Evolutionary conservation across 257 asterid species (phyloP).

Genomic region (Mentha longifolia): DNA sequence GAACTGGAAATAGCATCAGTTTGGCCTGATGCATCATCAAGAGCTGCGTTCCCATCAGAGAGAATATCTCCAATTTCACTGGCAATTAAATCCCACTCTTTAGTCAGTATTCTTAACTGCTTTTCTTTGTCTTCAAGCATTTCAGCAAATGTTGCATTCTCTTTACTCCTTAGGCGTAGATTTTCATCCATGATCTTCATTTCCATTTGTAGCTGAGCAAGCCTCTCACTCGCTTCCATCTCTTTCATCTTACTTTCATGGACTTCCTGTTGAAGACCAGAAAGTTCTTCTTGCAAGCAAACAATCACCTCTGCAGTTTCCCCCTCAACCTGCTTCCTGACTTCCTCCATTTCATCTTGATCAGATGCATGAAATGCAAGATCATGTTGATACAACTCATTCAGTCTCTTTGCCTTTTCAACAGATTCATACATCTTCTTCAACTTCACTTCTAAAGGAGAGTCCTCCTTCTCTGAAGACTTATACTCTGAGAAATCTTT

Average conservation of each 20-base stretch:
- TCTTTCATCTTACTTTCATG: slow-evolving; percentile 66
- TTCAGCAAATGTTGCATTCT: slow-evolving; percentile 56
- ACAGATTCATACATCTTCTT: slow-evolving; percentile 86
- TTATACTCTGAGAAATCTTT: slow-evolving; percentile 48
- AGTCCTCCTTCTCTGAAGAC: slow-evolving; percentile 49
- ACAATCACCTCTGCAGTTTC: slow-evolving; percentile 99
- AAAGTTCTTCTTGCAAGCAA: slow-evolving; percentile 94
- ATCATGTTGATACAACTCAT: slow-evolving; percentile 65
- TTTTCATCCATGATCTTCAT: slow-evolving; percentile 56
- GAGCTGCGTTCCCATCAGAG: slow-evolving; percentile 70
- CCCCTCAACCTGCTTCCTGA: slow-evolving; percentile 88
- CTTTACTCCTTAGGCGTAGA: slow-evolving; percentile 44
- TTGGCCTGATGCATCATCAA: slow-evolving; percentile 66
- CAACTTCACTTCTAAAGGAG: slow-evolving; percentile 71
- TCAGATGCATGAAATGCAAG: slow-evolving; percentile 59
- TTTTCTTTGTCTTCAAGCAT: slow-evolving; percentile 61
- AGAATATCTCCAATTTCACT: slow-evolving; percentile 73
- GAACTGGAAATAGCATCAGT: slow-evolving; percentile 58
- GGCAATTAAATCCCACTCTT: slow-evolving; percentile 63
- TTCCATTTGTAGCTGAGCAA: slow-evolving; percentile 50
- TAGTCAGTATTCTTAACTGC: slow-evolving; percentile 45
- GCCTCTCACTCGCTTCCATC: slow-evolving; percentile 55
- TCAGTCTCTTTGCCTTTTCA: slow-evolving; percentile 81
- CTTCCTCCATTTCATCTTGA: slow-evolving; percentile 80
- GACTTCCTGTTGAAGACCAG: slow-evolving; percentile 78